A percentile compares a stretch with the other conserved stretches of the same genome.
Evolutionary conservation across 1,284 basidiomycete species (phyloP).

Genomic region (Trametes sp.): DNA sequence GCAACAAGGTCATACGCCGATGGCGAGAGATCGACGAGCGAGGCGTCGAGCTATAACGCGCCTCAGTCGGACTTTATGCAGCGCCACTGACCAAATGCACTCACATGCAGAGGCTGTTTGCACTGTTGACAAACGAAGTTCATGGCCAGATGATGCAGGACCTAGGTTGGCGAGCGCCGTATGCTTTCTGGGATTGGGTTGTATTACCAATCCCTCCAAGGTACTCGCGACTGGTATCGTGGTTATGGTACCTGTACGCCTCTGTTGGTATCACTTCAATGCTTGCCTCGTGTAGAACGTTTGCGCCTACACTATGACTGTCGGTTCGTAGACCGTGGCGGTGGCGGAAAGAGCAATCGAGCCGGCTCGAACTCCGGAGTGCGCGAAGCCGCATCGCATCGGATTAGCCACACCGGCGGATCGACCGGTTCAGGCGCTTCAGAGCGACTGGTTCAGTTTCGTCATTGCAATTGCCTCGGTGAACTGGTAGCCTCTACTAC

Average conservation of each 20-base stretch:
- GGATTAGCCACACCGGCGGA: neutral
- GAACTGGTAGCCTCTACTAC: too few relatives aligned
- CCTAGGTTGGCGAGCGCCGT: too few relatives aligned
- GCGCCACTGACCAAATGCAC: constrained; percentile 25
- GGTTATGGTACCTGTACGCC: neutral
- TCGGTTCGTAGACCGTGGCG: neutral
- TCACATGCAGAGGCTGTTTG: constrained; percentile 84
- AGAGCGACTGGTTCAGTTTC: constrained; percentile 17
- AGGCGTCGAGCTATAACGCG: constrained; percentile 74
- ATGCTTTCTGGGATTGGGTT: too few relatives aligned
- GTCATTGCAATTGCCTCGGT: neutral
- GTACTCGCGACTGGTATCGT: too few relatives aligned
- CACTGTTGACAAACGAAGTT: constrained; percentile 83
- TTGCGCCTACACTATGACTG: too few relatives aligned
- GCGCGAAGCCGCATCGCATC: neutral
- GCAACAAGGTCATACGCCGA: constrained; percentile 88
- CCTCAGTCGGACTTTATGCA: constrained; percentile 29
- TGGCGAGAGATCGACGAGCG: constrained; percentile 82
- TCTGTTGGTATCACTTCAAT: neutral
- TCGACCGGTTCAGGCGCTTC: too few relatives aligned
- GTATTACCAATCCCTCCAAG: too few relatives aligned
- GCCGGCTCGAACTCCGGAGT: constrained; percentile 15
- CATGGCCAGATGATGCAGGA: constrained; percentile 46
- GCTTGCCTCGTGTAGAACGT: too few relatives aligned
- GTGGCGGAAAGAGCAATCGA: constrained; percentile 12